Evolutionary conservation across 2,329 filamentous ascomycete genomes (phyloP).

Genomic region (Ceratocystis harringtonii): DNA sequence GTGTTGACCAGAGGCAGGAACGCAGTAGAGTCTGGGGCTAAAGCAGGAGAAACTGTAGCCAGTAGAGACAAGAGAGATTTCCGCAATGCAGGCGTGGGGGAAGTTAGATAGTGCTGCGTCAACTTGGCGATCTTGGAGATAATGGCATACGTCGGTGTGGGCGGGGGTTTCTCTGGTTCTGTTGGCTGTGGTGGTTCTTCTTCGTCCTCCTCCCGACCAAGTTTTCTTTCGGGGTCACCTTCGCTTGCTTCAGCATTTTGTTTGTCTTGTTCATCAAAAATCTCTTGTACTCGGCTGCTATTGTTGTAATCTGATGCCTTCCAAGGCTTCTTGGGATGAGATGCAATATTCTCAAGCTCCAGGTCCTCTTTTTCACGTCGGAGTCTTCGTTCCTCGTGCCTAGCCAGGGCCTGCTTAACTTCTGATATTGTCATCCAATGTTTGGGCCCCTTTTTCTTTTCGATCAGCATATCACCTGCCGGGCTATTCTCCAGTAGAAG

Average conservation of each 20-base stretch:
- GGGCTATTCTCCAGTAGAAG: conserved; percentile 32
- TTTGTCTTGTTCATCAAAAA: conserved; percentile 19
- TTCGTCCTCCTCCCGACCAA: conserved; percentile 23
- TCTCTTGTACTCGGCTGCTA: conserved; percentile 15
- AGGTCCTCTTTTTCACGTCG: conserved; percentile 27
- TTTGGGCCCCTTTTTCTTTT: conserved; percentile 30
- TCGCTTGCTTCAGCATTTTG: conserved; percentile 19
- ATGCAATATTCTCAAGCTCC: conserved; percentile 23
- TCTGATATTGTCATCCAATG: conserved; percentile 28
- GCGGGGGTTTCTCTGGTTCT: conserved; percentile 42
- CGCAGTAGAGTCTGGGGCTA: conserved; percentile 62
- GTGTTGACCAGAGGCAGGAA: conserved; percentile 84
- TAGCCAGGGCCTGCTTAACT: conserved; percentile 45
- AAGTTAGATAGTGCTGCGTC: conserved; percentile 82
- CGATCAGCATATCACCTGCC: conserved; percentile 23
- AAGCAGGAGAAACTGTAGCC: conserved; percentile 51
- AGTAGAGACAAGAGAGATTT: conserved; percentile 66
- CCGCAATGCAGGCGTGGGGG: conserved; percentile 63
- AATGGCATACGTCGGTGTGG: conserved; percentile 65
- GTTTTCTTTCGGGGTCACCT: conserved; percentile 19
- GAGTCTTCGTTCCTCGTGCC: conserved; percentile 29
- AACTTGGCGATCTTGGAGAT: conserved; percentile 68
- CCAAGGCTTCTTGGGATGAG: conserved; percentile 27
- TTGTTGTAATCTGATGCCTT: conserved; percentile 6
- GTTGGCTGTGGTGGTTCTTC: conserved; percentile 24